Percentiles rank a stretch among this genome's conserved stretches.
phyloP scores from a whole-genome alignment of 768 basidiomycete genomes.

The Lentinula edodes region DNA sequence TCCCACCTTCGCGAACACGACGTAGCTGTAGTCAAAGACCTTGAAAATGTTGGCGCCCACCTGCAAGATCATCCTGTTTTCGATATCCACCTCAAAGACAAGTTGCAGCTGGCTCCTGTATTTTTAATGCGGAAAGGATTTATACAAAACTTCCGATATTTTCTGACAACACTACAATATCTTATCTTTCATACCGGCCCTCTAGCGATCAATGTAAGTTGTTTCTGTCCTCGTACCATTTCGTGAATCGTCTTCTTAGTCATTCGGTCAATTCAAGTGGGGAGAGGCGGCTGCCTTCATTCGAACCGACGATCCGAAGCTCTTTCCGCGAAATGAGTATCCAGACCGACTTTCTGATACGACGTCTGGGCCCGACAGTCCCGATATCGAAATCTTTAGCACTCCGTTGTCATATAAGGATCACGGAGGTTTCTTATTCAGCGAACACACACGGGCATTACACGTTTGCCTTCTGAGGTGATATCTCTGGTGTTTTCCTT shows the following conservation, averaged over 20 bases:
- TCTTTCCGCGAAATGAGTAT: slow-evolving; percentile 35
- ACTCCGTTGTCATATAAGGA: slow-evolving; percentile 36
- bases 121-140: slow-evolving; percentile 27
- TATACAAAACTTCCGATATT: slow-evolving; percentile 21
- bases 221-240: neutral
- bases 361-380: slow-evolving; percentile 32
- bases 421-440: slow-evolving; percentile 29
- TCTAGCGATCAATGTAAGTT: slow-evolving; percentile 46
- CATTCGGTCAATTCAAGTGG: slow-evolving; percentile 17
- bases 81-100: slow-evolving; percentile 48
- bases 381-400: slow-evolving; percentile 37
- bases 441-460: slow-evolving; percentile 31
- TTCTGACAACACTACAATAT: slow-evolving; percentile 36
- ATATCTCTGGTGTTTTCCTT: neutral
- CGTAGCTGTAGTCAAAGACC: slow-evolving; percentile 54
- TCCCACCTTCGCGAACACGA: slow-evolving; percentile 44
- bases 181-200: slow-evolving; percentile 40
- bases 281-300: slow-evolving; percentile 51
- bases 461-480: slow-evolving; percentile 33
- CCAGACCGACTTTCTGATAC: slow-evolving; percentile 20
- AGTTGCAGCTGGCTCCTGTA: slow-evolving; percentile 34
- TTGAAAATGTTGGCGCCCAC: slow-evolving; percentile 71
- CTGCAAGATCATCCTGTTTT: slow-evolving; percentile 66
- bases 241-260: neutral
- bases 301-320: slow-evolving; percentile 38